Evolutionary conservation across 345 rosid genomes (phyloP).

Genomic region (Aquilaria yunnanensis): DNA sequence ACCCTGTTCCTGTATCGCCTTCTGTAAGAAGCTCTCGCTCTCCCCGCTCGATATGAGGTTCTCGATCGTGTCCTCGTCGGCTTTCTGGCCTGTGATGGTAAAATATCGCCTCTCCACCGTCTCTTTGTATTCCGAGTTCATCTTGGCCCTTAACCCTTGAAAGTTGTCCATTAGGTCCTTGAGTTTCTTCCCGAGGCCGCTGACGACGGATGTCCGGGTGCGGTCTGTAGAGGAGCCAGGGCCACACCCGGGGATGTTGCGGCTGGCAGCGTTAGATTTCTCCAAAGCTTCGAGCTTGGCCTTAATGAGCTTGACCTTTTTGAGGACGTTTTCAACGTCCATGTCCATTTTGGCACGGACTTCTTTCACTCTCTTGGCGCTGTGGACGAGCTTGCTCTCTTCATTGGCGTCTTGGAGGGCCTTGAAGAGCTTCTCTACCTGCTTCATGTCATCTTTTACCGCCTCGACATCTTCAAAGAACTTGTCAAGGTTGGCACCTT

Average conservation of each 20-base stretch:
- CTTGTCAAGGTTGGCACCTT: slow-evolving; percentile 53
- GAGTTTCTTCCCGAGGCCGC: slow-evolving; percentile 69
- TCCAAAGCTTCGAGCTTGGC: slow-evolving; percentile 73
- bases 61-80: slow-evolving; percentile 77
- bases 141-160: slow-evolving; percentile 47
- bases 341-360: slow-evolving; percentile 56
- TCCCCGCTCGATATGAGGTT: slow-evolving; percentile 76
- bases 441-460: slow-evolving; percentile 63
- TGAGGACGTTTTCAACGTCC: slow-evolving; percentile 57
- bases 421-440: slow-evolving; percentile 49
- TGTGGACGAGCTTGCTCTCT: slow-evolving; percentile 57
- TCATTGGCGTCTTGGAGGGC: slow-evolving; percentile 69
- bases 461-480: slow-evolving; percentile 76
- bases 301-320: slow-evolving; percentile 56
- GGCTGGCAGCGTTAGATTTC: slow-evolving; percentile 47
- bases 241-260: slow-evolving; percentile 60
- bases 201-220: slow-evolving; percentile 70
- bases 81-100: slow-evolving; percentile 63
- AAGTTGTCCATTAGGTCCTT: slow-evolving; percentile 75
- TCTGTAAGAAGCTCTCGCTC: slow-evolving; percentile 74
- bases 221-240: slow-evolving; percentile 79
- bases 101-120: slow-evolving; percentile 76
- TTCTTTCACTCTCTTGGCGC: slow-evolving; percentile 56
- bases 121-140: slow-evolving; percentile 64
- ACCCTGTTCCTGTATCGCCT: slow-evolving; percentile 86